A percentile compares a stretch with the other conserved stretches of the same genome.
These are phyloP conservation scores for Tausonia pullulans DNA, from an alignment of 1,284 basidiomycete species.

Conservation along the genomic window DNA sequence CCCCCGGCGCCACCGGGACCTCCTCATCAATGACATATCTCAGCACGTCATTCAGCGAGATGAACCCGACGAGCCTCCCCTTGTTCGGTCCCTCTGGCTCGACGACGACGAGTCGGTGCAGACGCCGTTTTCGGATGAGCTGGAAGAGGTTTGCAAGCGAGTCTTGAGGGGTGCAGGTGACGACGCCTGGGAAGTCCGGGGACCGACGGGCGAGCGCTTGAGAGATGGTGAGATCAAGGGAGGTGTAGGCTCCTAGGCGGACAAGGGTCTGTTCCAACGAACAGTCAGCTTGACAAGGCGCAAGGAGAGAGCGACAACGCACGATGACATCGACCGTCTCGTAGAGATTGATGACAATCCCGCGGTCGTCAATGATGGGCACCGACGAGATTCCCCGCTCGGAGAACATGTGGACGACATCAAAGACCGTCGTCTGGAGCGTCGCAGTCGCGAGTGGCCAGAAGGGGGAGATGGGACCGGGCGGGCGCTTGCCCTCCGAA, in stretches of 20 bases:
- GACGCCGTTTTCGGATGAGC: constrained; percentile 81
- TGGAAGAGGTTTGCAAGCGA: constrained; percentile 86
- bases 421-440: constrained; percentile 84
- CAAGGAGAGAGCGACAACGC: constrained; percentile 32
- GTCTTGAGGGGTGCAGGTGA: constrained; percentile 87
- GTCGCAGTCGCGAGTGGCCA: constrained; percentile 88
- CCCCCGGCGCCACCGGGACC: not conserved
- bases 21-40: constrained; percentile 54
- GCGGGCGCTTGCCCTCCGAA: constrained; percentile 27
- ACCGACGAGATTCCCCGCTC: constrained; percentile 92
- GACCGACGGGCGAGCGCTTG: constrained; percentile 85
- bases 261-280: constrained; percentile 63
- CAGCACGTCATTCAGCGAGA: constrained; percentile 83
- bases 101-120: constrained; percentile 87
- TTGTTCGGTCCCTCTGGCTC: constrained; percentile 49
- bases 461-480: constrained; percentile 50
- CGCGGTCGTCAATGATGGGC: constrained; percentile 86
- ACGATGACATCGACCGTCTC: constrained; percentile 99
- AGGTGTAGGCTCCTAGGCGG: constrained; percentile 85
- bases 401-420: constrained; percentile 98
- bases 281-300: not conserved
- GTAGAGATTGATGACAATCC: constrained; percentile 91
- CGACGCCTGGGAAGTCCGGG: constrained; percentile 89
- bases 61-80: constrained; percentile 74
- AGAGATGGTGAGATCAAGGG: constrained; percentile 86